phyloP scores from a whole-genome alignment of 352 stramenopile genomes.

The Phytophthora litchii region DNA sequence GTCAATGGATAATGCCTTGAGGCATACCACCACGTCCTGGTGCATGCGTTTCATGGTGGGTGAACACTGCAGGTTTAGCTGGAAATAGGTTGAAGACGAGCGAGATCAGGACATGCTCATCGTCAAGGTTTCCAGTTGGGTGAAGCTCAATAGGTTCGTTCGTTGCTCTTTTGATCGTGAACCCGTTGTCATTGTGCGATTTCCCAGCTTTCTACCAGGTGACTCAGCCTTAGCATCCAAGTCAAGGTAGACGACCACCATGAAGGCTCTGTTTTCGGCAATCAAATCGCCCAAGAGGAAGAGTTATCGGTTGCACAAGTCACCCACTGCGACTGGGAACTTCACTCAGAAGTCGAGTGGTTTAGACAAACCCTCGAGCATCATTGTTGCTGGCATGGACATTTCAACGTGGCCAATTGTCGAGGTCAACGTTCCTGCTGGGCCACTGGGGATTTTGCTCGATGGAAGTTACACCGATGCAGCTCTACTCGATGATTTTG shows the following conservation, averaged over 20 bases:
- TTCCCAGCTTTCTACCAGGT: slow-evolving; percentile 17
- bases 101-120: slow-evolving; percentile 7
- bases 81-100: slow-evolving; percentile 30
- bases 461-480: slow-evolving; percentile 44
- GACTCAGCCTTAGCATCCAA: neutral
- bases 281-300: slow-evolving; percentile 9
- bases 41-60: slow-evolving; percentile 14
- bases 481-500: slow-evolving; percentile 73
- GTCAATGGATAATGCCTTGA: slow-evolving; percentile 9
- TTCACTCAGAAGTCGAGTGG: slow-evolving; percentile 14
- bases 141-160: neutral
- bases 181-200: slow-evolving; percentile 18
- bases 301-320: slow-evolving; percentile 8
- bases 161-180: neutral
- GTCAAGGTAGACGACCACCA: slow-evolving; percentile 6
- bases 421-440: slow-evolving; percentile 55
- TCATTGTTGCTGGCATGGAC: slow-evolving; percentile 34
- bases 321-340: slow-evolving; percentile 23
- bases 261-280: slow-evolving; percentile 35
- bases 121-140: slow-evolving; percentile 5
- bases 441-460: slow-evolving; percentile 73
- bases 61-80: slow-evolving; percentile 4
- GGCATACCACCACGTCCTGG: neutral
- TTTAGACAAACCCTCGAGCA: slow-evolving; percentile 26
- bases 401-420: slow-evolving; percentile 31